Percentiles rank a stretch among this genome's conserved stretches.
Conservation (phyloP, 495 filamentous ascomycete species). For the Choiromyces venosus region DNA sequence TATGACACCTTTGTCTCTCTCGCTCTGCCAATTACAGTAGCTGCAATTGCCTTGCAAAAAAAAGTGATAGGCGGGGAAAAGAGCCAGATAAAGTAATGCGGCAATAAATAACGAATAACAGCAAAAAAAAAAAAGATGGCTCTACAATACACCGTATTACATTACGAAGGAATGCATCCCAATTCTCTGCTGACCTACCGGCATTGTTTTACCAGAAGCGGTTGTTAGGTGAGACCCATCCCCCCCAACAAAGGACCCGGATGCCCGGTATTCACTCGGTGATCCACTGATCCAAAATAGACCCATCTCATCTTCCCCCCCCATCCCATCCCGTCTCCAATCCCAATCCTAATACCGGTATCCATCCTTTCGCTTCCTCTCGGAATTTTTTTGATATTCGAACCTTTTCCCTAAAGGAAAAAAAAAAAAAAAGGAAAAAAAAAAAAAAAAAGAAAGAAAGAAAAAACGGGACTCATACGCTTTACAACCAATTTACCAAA, state of each 20-base stretch:
- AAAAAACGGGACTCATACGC: neutral
- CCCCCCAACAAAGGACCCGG: neutral
- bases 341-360: too few species aligned
- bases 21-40: neutral
- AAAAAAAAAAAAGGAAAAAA: neutral
- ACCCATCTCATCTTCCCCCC: neutral
- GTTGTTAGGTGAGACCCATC: neutral
- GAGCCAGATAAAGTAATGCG: neutral
- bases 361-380: too few species aligned
- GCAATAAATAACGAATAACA: neutral
- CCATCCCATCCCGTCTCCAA: neutral
- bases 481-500: neutral
- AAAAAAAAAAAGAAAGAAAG: neutral
- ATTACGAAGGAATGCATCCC: neutral
- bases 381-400: neutral
- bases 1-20: neutral
- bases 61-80: neutral
- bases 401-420: neutral
- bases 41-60: neutral
- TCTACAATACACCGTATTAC: too few species aligned
- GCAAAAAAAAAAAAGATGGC: neutral
- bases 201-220: neutral
- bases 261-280: neutral
- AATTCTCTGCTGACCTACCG: neutral
- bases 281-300: conserved; percentile 1